Conservation (phyloP, 2,329 filamentous ascomycete species). For the Ophiostoma perfectum region DNA sequence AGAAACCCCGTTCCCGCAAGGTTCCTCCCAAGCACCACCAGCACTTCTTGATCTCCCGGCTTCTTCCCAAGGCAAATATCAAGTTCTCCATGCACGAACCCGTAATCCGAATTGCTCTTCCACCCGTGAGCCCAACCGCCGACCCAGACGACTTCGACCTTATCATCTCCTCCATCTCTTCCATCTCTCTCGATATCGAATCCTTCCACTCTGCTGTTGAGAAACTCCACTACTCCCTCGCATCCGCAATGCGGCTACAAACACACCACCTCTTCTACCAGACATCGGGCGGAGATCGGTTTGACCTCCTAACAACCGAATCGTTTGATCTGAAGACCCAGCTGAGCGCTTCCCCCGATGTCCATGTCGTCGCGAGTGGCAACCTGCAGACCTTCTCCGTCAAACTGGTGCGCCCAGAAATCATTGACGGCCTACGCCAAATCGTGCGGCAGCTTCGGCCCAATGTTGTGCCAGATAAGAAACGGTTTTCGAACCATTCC, state of each 20-base stretch:
- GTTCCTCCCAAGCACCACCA: constrained; percentile 43
- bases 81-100: constrained; percentile 97
- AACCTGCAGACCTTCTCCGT: constrained; percentile 81
- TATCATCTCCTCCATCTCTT: constrained; percentile 91
- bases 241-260: constrained; percentile 74
- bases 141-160: constrained; percentile 76
- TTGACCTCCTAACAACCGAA: constrained; percentile 83
- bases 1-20: constrained; percentile 26
- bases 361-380: constrained; percentile 73
- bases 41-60: constrained; percentile 74
- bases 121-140: constrained; percentile 61
- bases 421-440: constrained; percentile 84
- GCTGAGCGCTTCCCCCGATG: constrained; percentile 76
- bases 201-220: constrained; percentile 87
- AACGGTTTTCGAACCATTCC: constrained; percentile 42
- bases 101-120: constrained; percentile 81
- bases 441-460: constrained; percentile 79
- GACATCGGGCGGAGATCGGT: constrained; percentile 72
- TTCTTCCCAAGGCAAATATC: constrained; percentile 87
- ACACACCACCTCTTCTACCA: constrained; percentile 93
- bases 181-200: constrained; percentile 85
- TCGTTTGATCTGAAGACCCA: constrained; percentile 82
- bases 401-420: constrained; percentile 86
- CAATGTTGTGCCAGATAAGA: constrained; percentile 62
- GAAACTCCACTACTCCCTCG: constrained; percentile 80